Evolutionary conservation across 768 basidiomycete genomes (phyloP).

Genomic region (Lentinula guzmanii): DNA sequence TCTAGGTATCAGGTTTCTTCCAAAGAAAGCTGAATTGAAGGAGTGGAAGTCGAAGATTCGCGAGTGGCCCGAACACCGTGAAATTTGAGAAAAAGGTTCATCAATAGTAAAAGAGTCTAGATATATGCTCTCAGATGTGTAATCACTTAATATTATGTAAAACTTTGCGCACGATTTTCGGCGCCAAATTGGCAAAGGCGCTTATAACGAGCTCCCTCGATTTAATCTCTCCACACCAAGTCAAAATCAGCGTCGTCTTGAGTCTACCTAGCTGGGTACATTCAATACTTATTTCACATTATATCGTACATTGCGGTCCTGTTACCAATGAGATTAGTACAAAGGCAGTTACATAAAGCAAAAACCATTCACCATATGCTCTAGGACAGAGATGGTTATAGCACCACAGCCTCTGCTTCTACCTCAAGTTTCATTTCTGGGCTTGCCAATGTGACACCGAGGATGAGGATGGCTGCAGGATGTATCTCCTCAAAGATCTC

Average conservation of each 20-base stretch:
- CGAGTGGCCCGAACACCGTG: not conserved
- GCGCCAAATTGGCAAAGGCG: no score
- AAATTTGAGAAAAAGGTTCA: not conserved
- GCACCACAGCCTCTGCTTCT: slow-evolving; percentile 41
- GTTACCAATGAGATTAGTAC: no score
- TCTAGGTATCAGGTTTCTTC: not conserved
- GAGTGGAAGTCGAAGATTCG: not conserved
- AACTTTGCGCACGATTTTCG: no score
- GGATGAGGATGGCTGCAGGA: slow-evolving; percentile 45
- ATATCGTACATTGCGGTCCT: no score
- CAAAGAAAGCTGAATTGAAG: not conserved
- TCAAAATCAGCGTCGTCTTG: no score
- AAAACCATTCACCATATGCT: not conserved
- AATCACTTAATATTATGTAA: no score
- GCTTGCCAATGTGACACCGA: slow-evolving; percentile 40
- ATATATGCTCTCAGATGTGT: no score
- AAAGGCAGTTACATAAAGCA: not conserved
- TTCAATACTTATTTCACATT: no score
- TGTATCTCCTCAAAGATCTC: slow-evolving; percentile 35
- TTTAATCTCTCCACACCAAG: no score
- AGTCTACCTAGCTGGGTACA: no score
- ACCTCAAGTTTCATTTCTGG: slow-evolving; percentile 49
- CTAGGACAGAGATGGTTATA: not conserved
- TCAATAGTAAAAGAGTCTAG: not conserved
- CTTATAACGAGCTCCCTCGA: no score